Conservation (phyloP, 805 yeast genomes). For the Saturnispora mendoncae region DNA sequence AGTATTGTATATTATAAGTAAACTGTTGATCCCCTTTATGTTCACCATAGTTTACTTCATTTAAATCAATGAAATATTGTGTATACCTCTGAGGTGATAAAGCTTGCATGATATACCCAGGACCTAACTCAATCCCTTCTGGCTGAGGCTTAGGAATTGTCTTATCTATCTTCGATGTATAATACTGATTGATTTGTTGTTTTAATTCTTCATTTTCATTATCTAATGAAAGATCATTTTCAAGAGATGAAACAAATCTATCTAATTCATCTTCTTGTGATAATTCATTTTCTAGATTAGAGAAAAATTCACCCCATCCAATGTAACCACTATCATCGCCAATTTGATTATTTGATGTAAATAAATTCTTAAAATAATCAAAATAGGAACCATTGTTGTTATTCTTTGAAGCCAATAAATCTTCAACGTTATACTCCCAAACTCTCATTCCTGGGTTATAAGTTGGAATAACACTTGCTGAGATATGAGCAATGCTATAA, state of each 20-base stretch:
- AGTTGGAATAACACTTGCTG: slow-evolving; percentile 74
- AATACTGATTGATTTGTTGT: slow-evolving; percentile 8
- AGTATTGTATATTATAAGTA: slow-evolving; percentile 55
- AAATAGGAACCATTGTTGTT: not conserved
- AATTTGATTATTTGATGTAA: slow-evolving; percentile 32
- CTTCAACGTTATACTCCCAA: slow-evolving; percentile 69
- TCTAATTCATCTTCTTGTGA: slow-evolving; percentile 9
- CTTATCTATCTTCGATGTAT: slow-evolving; percentile 35
- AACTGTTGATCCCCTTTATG: slow-evolving; percentile 35
- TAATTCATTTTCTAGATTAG: slow-evolving; percentile 8
- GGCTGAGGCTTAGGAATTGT: slow-evolving; percentile 61
- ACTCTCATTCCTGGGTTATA: slow-evolving; percentile 76
- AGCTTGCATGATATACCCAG: slow-evolving; percentile 63
- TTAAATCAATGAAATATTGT: slow-evolving; percentile 65
- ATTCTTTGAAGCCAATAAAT: slow-evolving; percentile 1
- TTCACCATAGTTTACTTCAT: slow-evolving; percentile 25
- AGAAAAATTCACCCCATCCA: slow-evolving; percentile 12
- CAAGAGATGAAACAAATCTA: slow-evolving; percentile 7
- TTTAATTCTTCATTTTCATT: slow-evolving; percentile 16
- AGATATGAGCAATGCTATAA: slow-evolving; percentile 60
- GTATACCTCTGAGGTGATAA: slow-evolving; percentile 67
- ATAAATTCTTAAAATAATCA: not conserved
- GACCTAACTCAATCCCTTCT: slow-evolving; percentile 47
- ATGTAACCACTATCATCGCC: slow-evolving; percentile 17
- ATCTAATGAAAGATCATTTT: not conserved